Base-by-base conservation (phyloP, 2,329 filamentous ascomycete species). In the Diaporthe vaccinii region DNA sequence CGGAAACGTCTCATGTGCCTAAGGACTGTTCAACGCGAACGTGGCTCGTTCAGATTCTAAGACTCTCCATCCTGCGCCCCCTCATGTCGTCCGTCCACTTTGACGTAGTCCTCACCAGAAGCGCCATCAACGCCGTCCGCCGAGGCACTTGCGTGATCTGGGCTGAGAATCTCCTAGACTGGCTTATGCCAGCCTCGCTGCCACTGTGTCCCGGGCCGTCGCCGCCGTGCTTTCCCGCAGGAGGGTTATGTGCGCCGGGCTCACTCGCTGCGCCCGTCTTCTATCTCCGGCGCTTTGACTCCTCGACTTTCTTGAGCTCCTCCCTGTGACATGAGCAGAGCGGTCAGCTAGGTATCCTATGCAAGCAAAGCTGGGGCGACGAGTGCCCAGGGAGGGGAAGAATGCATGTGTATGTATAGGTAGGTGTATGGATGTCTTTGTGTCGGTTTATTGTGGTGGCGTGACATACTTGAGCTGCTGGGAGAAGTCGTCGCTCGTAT, bases 401-500 rank as follows among this genome's bases (percentile, higher is more conserved):
- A 12, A 44, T n/a, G 28, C 12, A 53, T 2, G 44, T 36, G 68
- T 5, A 2, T 15, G 65, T 9, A 55, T 31, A 10, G 41, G 14
- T 20, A 25, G n/a, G 31, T 44, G 31, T 67, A 17, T 49, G 12
- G 0, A 44, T 4, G 41, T 51, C 1, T 22, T 15, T 22, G 22
- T 39, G 34, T 20, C n/a, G 49, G 17, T 41, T 39, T n/a, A n/a
- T 6, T 3, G n/a, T 3, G 20, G 49, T 53, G 46, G 65, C 34
- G n/a, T 69, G 65, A 69, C 93, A 79, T 85, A 98, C 96, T 95
- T 97, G 82, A 99, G 87, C 88, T 98, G 96, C 81, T 94, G 91
- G 17, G 95, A 97, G 84, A 99, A 99, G 82, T 99, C 97, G 83
- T 99, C 97, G 81, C 91, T 97, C 79, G 95, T 97, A 86, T 98